Evolutionary conservation across 176 grass and related monocot species (phyloP).

Genomic region (Raddia distichophylla): DNA sequence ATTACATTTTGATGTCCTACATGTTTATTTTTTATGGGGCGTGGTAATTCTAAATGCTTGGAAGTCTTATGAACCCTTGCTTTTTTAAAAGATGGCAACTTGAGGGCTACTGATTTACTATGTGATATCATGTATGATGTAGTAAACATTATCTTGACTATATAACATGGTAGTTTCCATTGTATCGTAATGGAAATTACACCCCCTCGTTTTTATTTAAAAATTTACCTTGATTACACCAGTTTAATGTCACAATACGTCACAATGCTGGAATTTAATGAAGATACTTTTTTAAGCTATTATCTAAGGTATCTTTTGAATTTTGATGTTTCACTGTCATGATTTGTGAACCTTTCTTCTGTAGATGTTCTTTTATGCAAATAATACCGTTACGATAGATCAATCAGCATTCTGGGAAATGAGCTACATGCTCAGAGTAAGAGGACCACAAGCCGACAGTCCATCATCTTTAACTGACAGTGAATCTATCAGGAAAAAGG

Average conservation of each 20-base stretch:
- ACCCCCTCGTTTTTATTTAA: too few species aligned
- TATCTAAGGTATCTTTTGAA: constrained; percentile 17
- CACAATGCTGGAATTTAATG: background rate
- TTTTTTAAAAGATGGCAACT: background rate
- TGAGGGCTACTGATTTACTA: background rate
- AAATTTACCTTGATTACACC: background rate
- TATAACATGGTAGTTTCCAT: too few species aligned
- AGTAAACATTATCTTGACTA: too few species aligned
- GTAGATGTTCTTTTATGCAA: constrained; percentile 93
- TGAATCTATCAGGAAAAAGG: constrained; percentile 50
- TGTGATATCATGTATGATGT: background rate
- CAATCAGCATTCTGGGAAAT: constrained; percentile 94
- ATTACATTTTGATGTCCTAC: constrained; percentile 18
- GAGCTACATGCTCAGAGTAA: constrained; percentile 83
- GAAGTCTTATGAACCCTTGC: constrained; percentile 1
- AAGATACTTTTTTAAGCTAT: constrained; percentile 1
- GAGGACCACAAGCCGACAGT: constrained; percentile 34
- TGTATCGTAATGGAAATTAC: too few species aligned
- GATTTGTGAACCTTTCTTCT: constrained; percentile 34
- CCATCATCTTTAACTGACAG: constrained; percentile 31
- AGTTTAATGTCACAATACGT: constrained; percentile 24
- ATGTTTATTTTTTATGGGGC: background rate
- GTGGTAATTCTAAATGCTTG: background rate
- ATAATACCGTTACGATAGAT: constrained; percentile 75
- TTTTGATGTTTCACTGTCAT: constrained; percentile 27